phyloP scores from a whole-genome alignment of 2,329 filamentous ascomycete species.

The Aspergillus alliaceus region DNA sequence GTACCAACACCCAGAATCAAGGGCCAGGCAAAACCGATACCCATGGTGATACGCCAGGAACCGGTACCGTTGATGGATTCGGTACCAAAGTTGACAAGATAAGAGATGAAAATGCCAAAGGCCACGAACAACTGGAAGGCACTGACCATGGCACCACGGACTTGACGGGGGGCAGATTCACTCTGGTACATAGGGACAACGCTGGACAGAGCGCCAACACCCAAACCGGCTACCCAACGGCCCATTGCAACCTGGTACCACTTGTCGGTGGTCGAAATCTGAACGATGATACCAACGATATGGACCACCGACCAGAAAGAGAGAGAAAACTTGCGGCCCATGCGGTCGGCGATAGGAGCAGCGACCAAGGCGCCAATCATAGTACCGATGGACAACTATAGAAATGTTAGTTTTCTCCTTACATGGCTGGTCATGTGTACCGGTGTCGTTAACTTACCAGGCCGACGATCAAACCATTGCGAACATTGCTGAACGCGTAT shows the following conservation, averaged over 20 bases:
- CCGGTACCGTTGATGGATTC: slow-evolving; percentile 43
- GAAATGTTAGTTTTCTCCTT: slow-evolving; percentile 10
- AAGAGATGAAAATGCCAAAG: slow-evolving; percentile 51
- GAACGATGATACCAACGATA: slow-evolving; percentile 47
- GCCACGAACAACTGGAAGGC: slow-evolving; percentile 53
- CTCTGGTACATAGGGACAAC: slow-evolving; percentile 51
- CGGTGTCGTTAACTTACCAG: slow-evolving; percentile 31
- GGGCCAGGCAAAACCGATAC: slow-evolving; percentile 59
- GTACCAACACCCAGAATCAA: slow-evolving; percentile 56
- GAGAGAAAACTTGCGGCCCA: slow-evolving; percentile 49
- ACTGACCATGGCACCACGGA: slow-evolving; percentile 50
- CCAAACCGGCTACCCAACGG: slow-evolving; percentile 48
- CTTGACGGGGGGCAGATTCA: slow-evolving; percentile 48
- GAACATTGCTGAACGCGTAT: slow-evolving; percentile 45
- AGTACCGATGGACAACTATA: slow-evolving; percentile 45
- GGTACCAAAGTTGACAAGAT: slow-evolving; percentile 51
- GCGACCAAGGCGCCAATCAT: slow-evolving; percentile 44
- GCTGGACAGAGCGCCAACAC: slow-evolving; percentile 48
- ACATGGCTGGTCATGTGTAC: not conserved
- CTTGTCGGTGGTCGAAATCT: slow-evolving; percentile 42
- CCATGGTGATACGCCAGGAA: slow-evolving; percentile 54
- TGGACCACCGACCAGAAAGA: slow-evolving; percentile 47
- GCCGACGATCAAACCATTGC: slow-evolving; percentile 47
- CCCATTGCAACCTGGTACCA: slow-evolving; percentile 49
- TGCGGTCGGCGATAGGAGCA: slow-evolving; percentile 46